These are phyloP conservation scores for Asterophora lycoperdoides DNA, from an alignment of 768 basidiomycete species.

Conservation along the genomic window DNA sequence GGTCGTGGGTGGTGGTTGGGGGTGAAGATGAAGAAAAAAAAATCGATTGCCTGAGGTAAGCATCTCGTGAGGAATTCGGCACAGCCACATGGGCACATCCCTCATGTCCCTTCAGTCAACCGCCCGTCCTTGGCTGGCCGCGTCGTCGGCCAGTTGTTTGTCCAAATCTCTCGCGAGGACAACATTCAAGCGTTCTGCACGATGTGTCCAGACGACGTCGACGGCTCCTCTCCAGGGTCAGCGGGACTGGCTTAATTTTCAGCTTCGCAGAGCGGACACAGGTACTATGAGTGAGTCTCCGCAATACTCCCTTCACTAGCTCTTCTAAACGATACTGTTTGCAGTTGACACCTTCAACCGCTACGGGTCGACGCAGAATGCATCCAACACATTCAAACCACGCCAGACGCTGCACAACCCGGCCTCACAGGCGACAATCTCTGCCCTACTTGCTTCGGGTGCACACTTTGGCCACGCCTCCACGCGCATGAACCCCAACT, in stretches of 20 bases:
- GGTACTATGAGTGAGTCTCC: slow-evolving; percentile 48
- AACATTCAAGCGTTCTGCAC: slow-evolving; percentile 6
- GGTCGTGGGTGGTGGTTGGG: slow-evolving; percentile 35
- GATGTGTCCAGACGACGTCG: slow-evolving; percentile 26
- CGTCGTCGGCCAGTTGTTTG: slow-evolving; percentile 30
- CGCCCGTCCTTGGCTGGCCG: slow-evolving; percentile 34
- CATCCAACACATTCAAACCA: slow-evolving; percentile 67
- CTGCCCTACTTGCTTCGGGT: slow-evolving; percentile 86
- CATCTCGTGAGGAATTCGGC: slow-evolving; percentile 33
- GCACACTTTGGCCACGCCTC: slow-evolving; percentile 92
- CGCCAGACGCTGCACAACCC: slow-evolving; percentile 68
- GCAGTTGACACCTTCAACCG: slow-evolving; percentile 59
- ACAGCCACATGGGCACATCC: slow-evolving; percentile 39
- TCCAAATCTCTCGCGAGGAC: slow-evolving; percentile 15
- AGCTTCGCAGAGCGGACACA: slow-evolving; percentile 51
- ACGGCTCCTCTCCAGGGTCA: slow-evolving; percentile 36
- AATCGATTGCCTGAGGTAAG: slow-evolving; percentile 58
- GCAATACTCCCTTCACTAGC: slow-evolving; percentile 5
- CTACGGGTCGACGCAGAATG: slow-evolving; percentile 75
- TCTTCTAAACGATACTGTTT: slow-evolving; percentile 7
- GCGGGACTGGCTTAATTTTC: slow-evolving; percentile 65
- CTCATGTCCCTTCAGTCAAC: slow-evolving; percentile 35
- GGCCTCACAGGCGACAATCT: slow-evolving; percentile 68
- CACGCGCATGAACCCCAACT: slow-evolving; percentile 83
- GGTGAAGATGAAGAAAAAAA: slow-evolving; percentile 41